Conservation (phyloP, 1,139 yeast genomes). For the Casaregolazyma suthepensis region DNA sequence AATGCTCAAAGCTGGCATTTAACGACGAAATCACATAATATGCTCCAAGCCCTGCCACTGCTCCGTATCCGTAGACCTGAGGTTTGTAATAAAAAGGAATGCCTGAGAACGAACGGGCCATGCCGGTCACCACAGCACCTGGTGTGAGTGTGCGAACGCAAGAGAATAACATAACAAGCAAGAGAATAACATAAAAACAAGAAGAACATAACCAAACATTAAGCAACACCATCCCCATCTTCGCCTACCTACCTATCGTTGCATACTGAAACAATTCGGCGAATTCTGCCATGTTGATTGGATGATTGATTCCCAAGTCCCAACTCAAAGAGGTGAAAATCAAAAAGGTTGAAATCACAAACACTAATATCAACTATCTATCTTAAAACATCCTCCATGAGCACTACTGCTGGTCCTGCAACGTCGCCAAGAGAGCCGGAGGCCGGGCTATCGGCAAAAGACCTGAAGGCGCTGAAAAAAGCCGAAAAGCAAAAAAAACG, state of each 20-base stretch:
- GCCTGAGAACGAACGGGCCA: constrained; percentile 7
- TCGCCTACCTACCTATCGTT: constrained; percentile 4
- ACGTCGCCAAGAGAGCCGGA: not conserved
- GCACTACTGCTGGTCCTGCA: constrained; percentile 9
- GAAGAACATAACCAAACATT: too few species aligned
- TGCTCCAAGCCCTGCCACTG: constrained; percentile 9
- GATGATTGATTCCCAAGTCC: not conserved
- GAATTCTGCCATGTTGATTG: constrained; percentile 7
- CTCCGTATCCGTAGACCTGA: constrained; percentile 6
- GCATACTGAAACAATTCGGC: constrained; percentile 8
- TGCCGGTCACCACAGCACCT: constrained; percentile 8
- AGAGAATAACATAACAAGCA: not conserved
- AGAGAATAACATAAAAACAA: too few species aligned
- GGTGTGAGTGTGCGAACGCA: not conserved
- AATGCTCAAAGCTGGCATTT: constrained; percentile 6
- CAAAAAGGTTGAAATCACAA: not conserved
- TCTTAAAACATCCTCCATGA: constrained; percentile 4
- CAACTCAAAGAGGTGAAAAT: not conserved
- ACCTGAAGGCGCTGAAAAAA: constrained; percentile 80
- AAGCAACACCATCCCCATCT: not conserved
- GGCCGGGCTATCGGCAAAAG: constrained; percentile 61
- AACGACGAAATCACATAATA: constrained; percentile 4
- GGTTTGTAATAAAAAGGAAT: constrained; percentile 7
- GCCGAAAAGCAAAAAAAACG: constrained; percentile 87
- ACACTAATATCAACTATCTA: not conserved